Conservation (phyloP, 345 rosid genomes). For the Viola odorata region DNA sequence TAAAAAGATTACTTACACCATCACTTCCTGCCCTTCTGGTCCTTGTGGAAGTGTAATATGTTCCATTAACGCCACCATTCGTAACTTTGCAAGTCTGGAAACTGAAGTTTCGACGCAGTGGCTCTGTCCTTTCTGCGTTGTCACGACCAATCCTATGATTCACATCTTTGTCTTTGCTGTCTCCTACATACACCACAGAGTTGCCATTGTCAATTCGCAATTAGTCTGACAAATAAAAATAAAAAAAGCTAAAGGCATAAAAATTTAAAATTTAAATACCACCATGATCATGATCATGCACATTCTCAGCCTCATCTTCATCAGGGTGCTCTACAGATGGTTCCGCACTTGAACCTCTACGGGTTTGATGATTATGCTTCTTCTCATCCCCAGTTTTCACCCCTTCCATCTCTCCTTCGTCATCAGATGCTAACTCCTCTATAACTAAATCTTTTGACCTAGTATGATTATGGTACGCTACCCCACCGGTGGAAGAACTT, state of each 20-base stretch:
- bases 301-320: constrained; percentile 14
- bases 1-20: constrained; percentile 47
- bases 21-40: constrained; percentile 54
- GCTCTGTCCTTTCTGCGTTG: constrained; percentile 24
- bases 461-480: constrained; percentile 11
- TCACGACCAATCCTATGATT: constrained; percentile 21
- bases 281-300: constrained; percentile 16
- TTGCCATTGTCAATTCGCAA: constrained; percentile 9
- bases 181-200: constrained; percentile 22
- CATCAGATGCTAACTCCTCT: constrained; percentile 61
- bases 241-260: neutral
- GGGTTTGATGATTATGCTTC: neutral
- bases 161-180: constrained; percentile 29
- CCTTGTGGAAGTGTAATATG: constrained; percentile 62
- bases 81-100: constrained; percentile 54
- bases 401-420: constrained; percentile 29
- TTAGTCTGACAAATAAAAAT: neutral
- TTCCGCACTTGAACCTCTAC: constrained; percentile 22
- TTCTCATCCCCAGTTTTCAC: constrained; percentile 12
- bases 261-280: constrained; percentile 31
- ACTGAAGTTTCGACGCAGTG: constrained; percentile 30
- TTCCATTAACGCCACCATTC: constrained; percentile 78
- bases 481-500: constrained; percentile 13
- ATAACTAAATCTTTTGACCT: constrained; percentile 40
- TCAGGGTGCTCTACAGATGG: constrained; percentile 75